These are phyloP conservation scores for Hypoxylon crocopeplum DNA, from an alignment of 495 filamentous ascomycete species.

Conservation along the genomic window DNA sequence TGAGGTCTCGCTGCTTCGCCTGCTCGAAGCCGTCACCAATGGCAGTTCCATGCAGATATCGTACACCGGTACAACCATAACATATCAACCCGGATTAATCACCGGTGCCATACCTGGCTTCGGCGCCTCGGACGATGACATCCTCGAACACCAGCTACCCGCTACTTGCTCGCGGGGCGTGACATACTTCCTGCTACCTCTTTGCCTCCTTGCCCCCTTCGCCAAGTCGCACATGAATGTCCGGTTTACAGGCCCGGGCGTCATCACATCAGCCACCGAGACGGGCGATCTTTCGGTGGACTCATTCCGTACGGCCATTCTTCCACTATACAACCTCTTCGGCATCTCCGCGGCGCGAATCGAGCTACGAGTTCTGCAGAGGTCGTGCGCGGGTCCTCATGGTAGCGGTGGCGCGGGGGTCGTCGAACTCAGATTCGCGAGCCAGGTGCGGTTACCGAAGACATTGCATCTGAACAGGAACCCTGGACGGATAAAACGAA, in stretches of 20 bases:
- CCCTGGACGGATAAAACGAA: slow-evolving; percentile 84
- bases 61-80: slow-evolving; percentile 89
- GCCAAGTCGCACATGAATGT: slow-evolving; percentile 88
- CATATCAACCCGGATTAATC: slow-evolving; percentile 91
- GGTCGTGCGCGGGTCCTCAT: slow-evolving; percentile 75
- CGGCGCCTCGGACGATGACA: slow-evolving; percentile 69
- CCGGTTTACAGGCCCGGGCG: slow-evolving; percentile 85
- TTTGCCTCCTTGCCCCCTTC: slow-evolving; percentile 93
- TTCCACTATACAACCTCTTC: slow-evolving; percentile 89
- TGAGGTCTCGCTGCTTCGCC: slow-evolving; percentile 94
- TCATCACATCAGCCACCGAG: slow-evolving; percentile 85
- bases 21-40: slow-evolving; percentile 95
- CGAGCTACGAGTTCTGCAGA: slow-evolving; percentile 80
- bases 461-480: slow-evolving; percentile 85
- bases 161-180: slow-evolving; percentile 77
- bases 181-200: slow-evolving; percentile 89
- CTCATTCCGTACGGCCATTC: slow-evolving; percentile 88
- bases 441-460: slow-evolving; percentile 90
- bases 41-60: slow-evolving; percentile 93
- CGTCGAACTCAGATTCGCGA: slow-evolving; percentile 88
- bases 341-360: slow-evolving; percentile 82
- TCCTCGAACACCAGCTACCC: slow-evolving; percentile 79
- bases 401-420: slow-evolving; percentile 86
- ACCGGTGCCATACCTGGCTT: slow-evolving; percentile 74
- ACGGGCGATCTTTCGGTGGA: slow-evolving; percentile 88